Percentiles rank a stretch among this genome's conserved stretches.
Evolutionary conservation across 352 stramenopile species (phyloP).

Genomic region (Lagenidium sp.): DNA sequence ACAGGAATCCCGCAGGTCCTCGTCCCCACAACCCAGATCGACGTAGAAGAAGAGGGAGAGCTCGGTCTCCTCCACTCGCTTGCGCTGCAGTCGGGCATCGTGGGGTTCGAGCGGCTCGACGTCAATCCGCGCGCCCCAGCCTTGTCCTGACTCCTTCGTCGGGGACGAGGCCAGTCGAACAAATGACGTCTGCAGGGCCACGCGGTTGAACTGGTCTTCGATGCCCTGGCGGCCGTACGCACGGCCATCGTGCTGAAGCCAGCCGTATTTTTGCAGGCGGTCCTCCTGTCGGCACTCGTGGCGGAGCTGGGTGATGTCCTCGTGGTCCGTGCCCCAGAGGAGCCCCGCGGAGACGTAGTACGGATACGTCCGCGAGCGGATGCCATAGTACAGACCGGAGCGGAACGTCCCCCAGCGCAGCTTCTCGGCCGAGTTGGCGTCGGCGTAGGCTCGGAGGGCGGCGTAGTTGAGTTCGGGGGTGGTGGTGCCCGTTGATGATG

Average conservation of each 20-base stretch:
- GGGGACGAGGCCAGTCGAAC: conserved; percentile 19
- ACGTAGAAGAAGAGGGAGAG: conserved; percentile 79
- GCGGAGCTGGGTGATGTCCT: conserved; percentile 63
- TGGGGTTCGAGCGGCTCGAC: conserved; percentile 28
- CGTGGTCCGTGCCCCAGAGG: conserved; percentile 60
- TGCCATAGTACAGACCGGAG: conserved; percentile 67
- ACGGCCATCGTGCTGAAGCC: conserved; percentile 61
- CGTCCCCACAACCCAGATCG: conserved; percentile 63
- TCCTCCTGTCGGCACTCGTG: conserved; percentile 75
- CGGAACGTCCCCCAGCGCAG: conserved; percentile 74
- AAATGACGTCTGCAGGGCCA: conserved; percentile 56
- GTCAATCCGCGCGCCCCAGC: conserved; percentile 42
- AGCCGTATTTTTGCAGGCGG: conserved; percentile 72
- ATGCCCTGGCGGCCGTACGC: conserved; percentile 49
- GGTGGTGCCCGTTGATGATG: not conserved
- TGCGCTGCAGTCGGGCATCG: conserved; percentile 29
- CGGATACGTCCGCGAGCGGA: conserved; percentile 59
- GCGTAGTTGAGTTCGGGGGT: conserved; percentile 19
- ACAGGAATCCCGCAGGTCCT: conserved; percentile 38
- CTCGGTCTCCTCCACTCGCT: conserved; percentile 32
- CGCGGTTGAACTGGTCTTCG: conserved; percentile 68
- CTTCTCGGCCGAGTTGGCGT: conserved; percentile 16
- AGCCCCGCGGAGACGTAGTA: conserved; percentile 58
- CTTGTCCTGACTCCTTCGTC: too few species aligned
- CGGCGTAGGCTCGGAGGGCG: conserved; percentile 22